Conservation (phyloP, 495 filamentous ascomycete species). For the Xylaria scruposa region DNA sequence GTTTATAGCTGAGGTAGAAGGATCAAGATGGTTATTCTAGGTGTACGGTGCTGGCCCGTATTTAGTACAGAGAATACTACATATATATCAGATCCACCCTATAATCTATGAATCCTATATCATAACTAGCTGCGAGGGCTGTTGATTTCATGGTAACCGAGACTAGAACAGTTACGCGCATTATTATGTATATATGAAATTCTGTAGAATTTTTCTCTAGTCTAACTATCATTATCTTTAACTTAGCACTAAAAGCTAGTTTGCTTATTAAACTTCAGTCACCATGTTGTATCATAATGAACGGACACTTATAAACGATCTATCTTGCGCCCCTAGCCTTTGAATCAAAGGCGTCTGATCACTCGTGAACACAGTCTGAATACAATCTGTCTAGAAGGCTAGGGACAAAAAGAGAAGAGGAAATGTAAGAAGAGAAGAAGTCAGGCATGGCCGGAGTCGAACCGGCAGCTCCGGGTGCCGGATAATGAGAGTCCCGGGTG, state of each 20-base stretch:
- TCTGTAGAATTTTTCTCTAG: not conserved
- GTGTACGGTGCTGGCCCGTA: not conserved
- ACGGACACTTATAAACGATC: not conserved
- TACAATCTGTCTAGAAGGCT: not conserved
- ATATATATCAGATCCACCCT: too few species aligned
- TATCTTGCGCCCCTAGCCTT: not conserved
- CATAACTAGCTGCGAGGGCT: not conserved
- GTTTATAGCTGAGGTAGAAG: not conserved
- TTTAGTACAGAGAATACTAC: not conserved
- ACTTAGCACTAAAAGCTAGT: not conserved
- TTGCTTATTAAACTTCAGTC: not conserved
- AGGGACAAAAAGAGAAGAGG: not conserved
- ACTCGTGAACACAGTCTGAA: too few species aligned
- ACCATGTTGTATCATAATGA: too few species aligned
- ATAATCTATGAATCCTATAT: too few species aligned
- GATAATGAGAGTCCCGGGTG: too few species aligned
- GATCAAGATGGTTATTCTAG: not conserved
- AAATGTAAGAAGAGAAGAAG: not conserved
- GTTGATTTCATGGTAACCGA: not conserved
- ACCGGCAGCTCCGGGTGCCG: too few species aligned
- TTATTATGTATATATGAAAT: not conserved
- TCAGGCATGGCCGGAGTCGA: too few species aligned
- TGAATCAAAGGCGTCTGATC: not conserved
- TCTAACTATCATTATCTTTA: too few species aligned
- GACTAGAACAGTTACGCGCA: not conserved